phyloP scores from a whole-genome alignment of 2,329 filamentous ascomycete species.

The Fusarium aywerte region DNA sequence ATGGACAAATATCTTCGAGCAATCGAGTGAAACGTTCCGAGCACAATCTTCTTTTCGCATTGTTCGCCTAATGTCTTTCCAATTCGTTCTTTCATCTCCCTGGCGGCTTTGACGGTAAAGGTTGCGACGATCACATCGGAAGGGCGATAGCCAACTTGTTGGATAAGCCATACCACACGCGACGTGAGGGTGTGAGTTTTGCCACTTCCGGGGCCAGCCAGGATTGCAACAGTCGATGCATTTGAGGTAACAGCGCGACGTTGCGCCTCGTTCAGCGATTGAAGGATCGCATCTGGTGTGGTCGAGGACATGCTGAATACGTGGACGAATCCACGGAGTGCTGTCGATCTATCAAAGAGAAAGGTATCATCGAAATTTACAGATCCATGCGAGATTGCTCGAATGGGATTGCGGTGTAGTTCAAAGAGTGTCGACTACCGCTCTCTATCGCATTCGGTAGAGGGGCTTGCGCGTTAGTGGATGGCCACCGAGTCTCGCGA shows the following conservation, averaged over 20 bases:
- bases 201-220: constrained; percentile 77
- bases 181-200: constrained; percentile 97
- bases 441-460: not conserved
- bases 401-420: not conserved
- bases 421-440: not conserved
- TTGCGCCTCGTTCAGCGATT: constrained; percentile 66
- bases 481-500: constrained; percentile 10
- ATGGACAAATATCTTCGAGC: constrained; percentile 82
- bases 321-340: constrained; percentile 37
- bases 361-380: constrained; percentile 28
- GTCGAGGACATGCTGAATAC: constrained; percentile 46
- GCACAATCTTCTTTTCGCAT: constrained; percentile 77
- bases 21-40: constrained; percentile 97
- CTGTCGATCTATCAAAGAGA: constrained; percentile 8
- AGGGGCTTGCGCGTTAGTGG: not conserved
- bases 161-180: constrained; percentile 88
- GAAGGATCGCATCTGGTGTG: constrained; percentile 53
- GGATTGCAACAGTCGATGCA: constrained; percentile 69
- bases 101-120: constrained; percentile 94
- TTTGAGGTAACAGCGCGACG: constrained; percentile 65
- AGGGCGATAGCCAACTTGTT: constrained; percentile 76
- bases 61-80: constrained; percentile 82
- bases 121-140: constrained; percentile 94
- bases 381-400: not conserved
- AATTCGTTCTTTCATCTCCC: constrained; percentile 92